Evolutionary conservation across 805 yeast species (phyloP), one percentile per base, ranked within the genome.

Genomic region (Candida patagonica): DNA sequence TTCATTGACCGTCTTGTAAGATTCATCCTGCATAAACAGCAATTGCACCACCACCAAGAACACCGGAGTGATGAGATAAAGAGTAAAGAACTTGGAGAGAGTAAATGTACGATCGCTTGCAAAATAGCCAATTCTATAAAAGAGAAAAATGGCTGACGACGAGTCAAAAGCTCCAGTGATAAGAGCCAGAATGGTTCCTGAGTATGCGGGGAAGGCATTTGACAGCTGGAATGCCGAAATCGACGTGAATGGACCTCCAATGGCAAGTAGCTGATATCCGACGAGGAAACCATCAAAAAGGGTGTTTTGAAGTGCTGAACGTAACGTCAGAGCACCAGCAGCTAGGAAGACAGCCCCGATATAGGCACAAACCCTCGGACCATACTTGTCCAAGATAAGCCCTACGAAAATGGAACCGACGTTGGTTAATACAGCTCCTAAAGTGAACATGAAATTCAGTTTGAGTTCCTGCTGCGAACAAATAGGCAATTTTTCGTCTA

Each of bases 141-240:
- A 50, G 50, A 86, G 66, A 55, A 88, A 88, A 35, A 88, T 70
- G 0, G 95, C 96, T n/a, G 94, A 77, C 1, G 95, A 83, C 0
- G 95, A 71, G 59, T 89, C 96, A 55, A 88, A 87, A 0, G 95
- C 87, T n/a, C 96, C 96, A 0, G 96, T 85, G 37, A 88, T 62
- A 13, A 85, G 60, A 0, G 96, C 95, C 48, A 87, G 62, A 16
- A 87, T 68, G 34, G 83, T 70, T 0, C 96, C 96, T 3, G 94
- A 80, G 51, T 74, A 75, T 30, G 73, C 72, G 2, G 95, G 95
- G 61, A 87, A 84, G 21, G 83, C 73, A 56, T 87, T 88, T 5
- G 96, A 83, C 56, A 88, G 67, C 54, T 88, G 96, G 70, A 88
- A 87, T 45, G 86, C 76, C 13, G 94, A 80, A 42, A 89, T 87